A percentile compares a stretch with the other conserved stretches of the same genome.
Conservation (phyloP, 805 yeast genomes). For the Cyberlindnera amylophila region DNA sequence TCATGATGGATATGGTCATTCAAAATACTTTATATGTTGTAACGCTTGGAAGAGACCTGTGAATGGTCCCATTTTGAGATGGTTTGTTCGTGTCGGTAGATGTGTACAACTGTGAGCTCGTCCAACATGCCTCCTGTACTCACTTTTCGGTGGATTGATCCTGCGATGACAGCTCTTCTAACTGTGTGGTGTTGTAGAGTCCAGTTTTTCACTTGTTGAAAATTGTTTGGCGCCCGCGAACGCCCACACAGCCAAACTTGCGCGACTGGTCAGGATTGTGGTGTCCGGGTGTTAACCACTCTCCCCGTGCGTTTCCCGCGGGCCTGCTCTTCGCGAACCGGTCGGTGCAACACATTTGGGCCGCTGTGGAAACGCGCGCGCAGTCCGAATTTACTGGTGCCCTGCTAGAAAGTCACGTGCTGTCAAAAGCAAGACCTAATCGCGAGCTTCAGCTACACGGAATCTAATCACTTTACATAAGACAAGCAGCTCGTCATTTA, state of each 20-base stretch:
- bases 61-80: neutral
- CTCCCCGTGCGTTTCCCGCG: neutral
- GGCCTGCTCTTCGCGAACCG: neutral
- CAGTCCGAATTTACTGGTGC: neutral
- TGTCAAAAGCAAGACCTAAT: neutral
- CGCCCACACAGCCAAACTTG: neutral
- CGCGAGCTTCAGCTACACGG: no score
- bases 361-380: no score
- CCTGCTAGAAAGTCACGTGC: slow-evolving; percentile 4
- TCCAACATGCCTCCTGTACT: slow-evolving; percentile 15
- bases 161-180: slow-evolving; percentile 10
- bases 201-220: slow-evolving; percentile 29
- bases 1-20: no score
- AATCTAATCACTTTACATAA: no score
- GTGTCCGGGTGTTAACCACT: slow-evolving; percentile 16
- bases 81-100: neutral
- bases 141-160: slow-evolving; percentile 29
- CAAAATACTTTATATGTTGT: neutral
- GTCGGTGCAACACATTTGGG: slow-evolving; percentile 8
- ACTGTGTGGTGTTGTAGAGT: slow-evolving; percentile 5
- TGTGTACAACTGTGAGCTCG: neutral
- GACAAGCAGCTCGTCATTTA: no score
- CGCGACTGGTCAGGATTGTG: slow-evolving; percentile 1
- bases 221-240: slow-evolving; percentile 23
- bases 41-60: neutral